phyloP scores from a whole-genome alignment of 257 asterid genomes.

The Schizonepeta tenuifolia region DNA sequence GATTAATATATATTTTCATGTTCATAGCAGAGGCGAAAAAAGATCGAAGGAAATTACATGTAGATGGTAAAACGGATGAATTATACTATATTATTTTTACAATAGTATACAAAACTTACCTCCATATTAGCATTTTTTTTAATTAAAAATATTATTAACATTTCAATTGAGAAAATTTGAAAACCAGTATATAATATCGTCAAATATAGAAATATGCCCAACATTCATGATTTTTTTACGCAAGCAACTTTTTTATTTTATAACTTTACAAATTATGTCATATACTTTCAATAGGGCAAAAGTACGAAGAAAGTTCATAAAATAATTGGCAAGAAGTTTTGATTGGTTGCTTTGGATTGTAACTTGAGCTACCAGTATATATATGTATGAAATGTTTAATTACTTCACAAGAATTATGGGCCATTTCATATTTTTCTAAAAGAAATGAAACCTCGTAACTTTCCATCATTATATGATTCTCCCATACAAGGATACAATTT shows the following conservation, averaged over 20 bases:
- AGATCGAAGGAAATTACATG: too few relatives aligned
- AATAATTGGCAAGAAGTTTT: background rate
- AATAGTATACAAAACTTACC: too few relatives aligned
- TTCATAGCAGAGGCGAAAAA: too few relatives aligned
- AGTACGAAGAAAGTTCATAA: background rate
- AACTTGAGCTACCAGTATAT: conserved; percentile 18
- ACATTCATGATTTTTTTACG: too few relatives aligned
- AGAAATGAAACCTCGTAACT: background rate
- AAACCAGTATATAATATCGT: too few relatives aligned
- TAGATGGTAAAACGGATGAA: too few relatives aligned
- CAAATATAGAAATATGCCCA: too few relatives aligned
- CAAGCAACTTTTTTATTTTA: background rate
- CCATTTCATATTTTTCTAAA: conserved; percentile 3
- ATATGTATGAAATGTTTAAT: background rate
- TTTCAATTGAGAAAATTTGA: too few relatives aligned
- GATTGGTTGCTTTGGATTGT: conserved; percentile 35
- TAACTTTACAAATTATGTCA: background rate
- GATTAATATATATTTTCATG: too few relatives aligned
- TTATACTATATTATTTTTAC: too few relatives aligned
- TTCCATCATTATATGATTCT: background rate
- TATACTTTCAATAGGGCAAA: background rate
- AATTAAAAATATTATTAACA: too few relatives aligned
- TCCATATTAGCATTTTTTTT: too few relatives aligned
- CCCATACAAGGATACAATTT: background rate
- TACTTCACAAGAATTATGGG: background rate